phyloP scores from a whole-genome alignment of 495 filamentous ascomycete genomes.

The Amniculicola lignicola region DNA sequence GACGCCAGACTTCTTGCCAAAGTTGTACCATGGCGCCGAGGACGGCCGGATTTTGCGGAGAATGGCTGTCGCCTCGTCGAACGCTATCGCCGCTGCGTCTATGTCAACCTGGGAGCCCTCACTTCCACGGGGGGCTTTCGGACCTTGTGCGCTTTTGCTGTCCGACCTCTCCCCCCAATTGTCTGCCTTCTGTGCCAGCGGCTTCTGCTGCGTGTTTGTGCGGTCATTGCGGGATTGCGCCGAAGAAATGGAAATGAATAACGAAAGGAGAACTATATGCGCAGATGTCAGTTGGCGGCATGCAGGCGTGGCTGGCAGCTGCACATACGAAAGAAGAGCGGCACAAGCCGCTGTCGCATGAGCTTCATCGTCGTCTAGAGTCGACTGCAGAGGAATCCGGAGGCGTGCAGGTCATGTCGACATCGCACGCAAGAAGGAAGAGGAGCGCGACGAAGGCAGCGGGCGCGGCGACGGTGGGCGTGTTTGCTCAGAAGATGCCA shows the following conservation, averaged over 20 bases:
- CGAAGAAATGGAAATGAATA: constrained; percentile 21
- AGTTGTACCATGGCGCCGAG: constrained; percentile 33
- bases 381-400: constrained; percentile 1
- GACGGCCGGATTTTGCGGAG: constrained; percentile 39
- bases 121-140: too few relatives aligned
- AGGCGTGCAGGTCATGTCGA: constrained; percentile 20
- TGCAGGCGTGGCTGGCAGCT: background rate
- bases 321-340: constrained; percentile 31
- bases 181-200: constrained; percentile 8
- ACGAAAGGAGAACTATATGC: constrained; percentile 18
- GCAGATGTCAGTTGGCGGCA: background rate
- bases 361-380: constrained; percentile 21
- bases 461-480: background rate
- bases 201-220: constrained; percentile 19
- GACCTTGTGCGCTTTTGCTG: too few relatives aligned
- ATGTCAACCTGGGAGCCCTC: too few relatives aligned
- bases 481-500: constrained; percentile 27
- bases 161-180: constrained; percentile 17
- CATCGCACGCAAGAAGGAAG: background rate
- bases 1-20: constrained; percentile 41
- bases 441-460: constrained; percentile 4
- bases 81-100: constrained; percentile 11
- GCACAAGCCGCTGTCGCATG: constrained; percentile 30
- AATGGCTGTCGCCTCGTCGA: constrained; percentile 38
- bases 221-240: constrained; percentile 15